Base-by-base conservation (phyloP, 305 asterid genomes). In the Fraxinus angustifolia region DNA sequence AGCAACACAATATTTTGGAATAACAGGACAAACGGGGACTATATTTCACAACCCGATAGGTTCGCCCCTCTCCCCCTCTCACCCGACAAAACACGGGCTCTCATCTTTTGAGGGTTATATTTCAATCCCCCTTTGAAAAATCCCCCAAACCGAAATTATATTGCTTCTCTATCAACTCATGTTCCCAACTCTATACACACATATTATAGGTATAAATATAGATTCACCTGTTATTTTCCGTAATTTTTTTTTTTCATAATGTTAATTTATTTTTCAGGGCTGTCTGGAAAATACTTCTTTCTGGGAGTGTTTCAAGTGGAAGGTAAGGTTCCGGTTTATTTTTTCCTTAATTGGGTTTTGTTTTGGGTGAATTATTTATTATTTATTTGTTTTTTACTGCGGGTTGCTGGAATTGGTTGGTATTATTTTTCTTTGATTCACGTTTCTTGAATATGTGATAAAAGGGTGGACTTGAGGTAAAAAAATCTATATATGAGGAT, bases 261-360 rank as follows among this genome's bases (percentile, higher is more conserved):
- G 81, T 68, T 58, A 67, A 26, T 76, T 38, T 8, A 70, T 33
- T 34, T 78, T 28, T 62, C 68, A 74, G 88, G 77, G 70, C n/a
- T 81, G 81, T 68, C 79, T 40, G 65, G 48, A 35, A 80, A 40
- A 36, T 74, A 78, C 58, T 33, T 81, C 75, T 75, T 14, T 40
- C 58, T 80, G 77, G 77, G 62, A 74, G 83, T 75, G 82, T 78
- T 86, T 81, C 75, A 70, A 76, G 84, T 74, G 73, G 42, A 71
- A 42, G 82, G 80, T 83, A 75, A 35, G 79, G 17, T 83, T 83
- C 73, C 62, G n/a, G 70, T 73, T 40, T 67, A 34, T 48, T 62
- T 33, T 48, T 45, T 33, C 7, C 56, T 70, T 60, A 36, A 16
- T 1, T 31, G 19, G 36, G 14, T 30, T 68, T 3, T 62, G 4